Evolutionary conservation across 371 early-diverging fungal genomes (phyloP).

Genomic region (Conidiobolus incongruus): DNA sequence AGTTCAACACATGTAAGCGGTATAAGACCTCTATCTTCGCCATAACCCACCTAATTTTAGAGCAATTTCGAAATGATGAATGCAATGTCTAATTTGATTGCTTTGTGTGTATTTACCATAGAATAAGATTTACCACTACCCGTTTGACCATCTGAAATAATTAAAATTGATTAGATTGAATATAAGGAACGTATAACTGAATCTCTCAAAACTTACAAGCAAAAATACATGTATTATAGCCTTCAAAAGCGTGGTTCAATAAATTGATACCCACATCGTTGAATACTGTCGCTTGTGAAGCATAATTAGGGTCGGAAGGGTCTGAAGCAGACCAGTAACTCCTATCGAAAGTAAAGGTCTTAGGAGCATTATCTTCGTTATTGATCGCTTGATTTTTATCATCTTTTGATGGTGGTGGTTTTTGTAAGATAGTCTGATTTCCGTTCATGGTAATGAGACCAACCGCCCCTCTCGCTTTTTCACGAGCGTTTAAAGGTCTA

Average conservation of each 20-base stretch:
- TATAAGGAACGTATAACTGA: not conserved
- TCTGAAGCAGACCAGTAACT: constrained; percentile 58
- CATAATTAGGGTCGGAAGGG: constrained; percentile 32
- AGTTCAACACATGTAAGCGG: constrained; percentile 59
- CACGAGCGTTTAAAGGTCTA: constrained; percentile 48
- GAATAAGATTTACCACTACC: constrained; percentile 68
- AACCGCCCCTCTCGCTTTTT: constrained; percentile 30
- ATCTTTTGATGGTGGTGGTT: constrained; percentile 17
- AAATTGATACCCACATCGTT: constrained; percentile 49
- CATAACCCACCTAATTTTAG: constrained; percentile 31
- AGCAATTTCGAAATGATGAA: constrained; percentile 15
- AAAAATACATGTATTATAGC: constrained; percentile 75
- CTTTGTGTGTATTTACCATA: constrained; percentile 33
- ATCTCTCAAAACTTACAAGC: constrained; percentile 35
- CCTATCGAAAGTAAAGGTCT: constrained; percentile 58
- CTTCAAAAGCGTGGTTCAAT: constrained; percentile 64
- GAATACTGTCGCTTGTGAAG: constrained; percentile 54
- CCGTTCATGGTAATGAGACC: constrained; percentile 42
- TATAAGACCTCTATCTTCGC: constrained; percentile 60
- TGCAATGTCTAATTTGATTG: not conserved
- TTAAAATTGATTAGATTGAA: not conserved
- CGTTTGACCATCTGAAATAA: constrained; percentile 54
- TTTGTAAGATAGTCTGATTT: constrained; percentile 36
- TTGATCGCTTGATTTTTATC: no score
- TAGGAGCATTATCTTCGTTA: constrained; percentile 6